phyloP scores from a whole-genome alignment of 129 eudicot species.

The Pseudognaphalium luteoalbum region DNA sequence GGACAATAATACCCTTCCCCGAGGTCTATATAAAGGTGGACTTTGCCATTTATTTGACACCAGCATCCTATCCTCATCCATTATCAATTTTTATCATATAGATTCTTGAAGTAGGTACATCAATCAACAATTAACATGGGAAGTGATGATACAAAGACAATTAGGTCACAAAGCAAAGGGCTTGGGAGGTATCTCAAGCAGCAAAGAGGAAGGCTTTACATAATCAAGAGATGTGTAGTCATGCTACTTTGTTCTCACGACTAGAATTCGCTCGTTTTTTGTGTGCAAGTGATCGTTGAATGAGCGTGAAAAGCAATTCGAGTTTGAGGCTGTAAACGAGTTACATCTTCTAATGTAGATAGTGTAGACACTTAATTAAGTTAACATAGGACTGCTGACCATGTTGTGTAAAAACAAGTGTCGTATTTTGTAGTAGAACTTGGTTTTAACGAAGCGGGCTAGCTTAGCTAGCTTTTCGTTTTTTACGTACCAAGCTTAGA shows the following conservation, averaged over 20 bases:
- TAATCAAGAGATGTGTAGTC: constrained; percentile 53
- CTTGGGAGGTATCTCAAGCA: constrained; percentile 49
- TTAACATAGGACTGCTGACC: constrained; percentile 23
- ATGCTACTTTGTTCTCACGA: constrained; percentile 57
- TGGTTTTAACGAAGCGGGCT: constrained; percentile 19
- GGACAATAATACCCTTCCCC: constrained; percentile 40
- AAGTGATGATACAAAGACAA: constrained; percentile 35
- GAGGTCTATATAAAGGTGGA: constrained; percentile 33
- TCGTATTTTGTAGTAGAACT: constrained; percentile 12
- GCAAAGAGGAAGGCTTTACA: constrained; percentile 53
- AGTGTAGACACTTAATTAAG: constrained; percentile 21
- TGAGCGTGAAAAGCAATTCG: background rate
- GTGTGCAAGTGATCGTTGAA: background rate
- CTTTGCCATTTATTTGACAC: constrained; percentile 22
- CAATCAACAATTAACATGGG: constrained; percentile 12
- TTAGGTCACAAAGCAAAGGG: constrained; percentile 40
- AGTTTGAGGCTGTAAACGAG: constrained; percentile 18
- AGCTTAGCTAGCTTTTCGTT: constrained; percentile 14
- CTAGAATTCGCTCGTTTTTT: constrained; percentile 19
- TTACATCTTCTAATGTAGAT: constrained; percentile 24
- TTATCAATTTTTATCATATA: background rate
- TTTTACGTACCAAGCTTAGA: constrained; percentile 8
- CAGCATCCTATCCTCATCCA: constrained; percentile 16
- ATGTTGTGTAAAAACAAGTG: constrained; percentile 26
- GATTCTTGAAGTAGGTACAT: constrained; percentile 12